These are phyloP conservation scores for Aspergillus candidus DNA, from an alignment of 2,329 filamentous ascomycete species.

Conservation along the genomic window DNA sequence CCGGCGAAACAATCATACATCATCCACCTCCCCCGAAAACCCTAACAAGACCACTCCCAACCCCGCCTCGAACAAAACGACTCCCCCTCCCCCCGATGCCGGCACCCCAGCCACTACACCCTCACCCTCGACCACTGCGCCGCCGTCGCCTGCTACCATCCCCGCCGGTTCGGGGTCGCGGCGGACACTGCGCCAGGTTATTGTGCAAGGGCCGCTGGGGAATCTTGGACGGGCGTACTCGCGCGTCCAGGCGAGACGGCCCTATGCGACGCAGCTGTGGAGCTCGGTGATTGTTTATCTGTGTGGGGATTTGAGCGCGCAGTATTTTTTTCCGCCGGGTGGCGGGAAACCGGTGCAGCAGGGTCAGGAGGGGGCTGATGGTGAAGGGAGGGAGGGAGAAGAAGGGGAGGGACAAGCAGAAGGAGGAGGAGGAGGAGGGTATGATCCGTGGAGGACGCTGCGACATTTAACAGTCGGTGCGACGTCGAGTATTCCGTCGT, in stretches of 20 bases:
- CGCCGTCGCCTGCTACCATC: conserved; percentile 12
- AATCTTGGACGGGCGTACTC: conserved; percentile 50
- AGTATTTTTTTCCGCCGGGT: conserved; percentile 52
- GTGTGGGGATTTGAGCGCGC: conserved; percentile 69
- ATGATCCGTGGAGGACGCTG: conserved; percentile 63
- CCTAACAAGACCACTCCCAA: conserved; percentile 4
- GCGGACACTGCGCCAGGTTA: conserved; percentile 22
- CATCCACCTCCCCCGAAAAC: conserved; percentile 4
- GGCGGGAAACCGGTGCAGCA: conserved; percentile 8
- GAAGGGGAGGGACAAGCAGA: conserved; percentile 16
- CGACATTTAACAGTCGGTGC: conserved; percentile 70
- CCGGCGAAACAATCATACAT: conserved; percentile 10
- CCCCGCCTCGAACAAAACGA: background rate
- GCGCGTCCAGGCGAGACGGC: conserved; percentile 62
- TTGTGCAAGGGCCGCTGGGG: conserved; percentile 29
- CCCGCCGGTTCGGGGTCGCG: conserved; percentile 13
- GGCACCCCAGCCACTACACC: conserved; percentile 9
- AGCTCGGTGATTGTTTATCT: conserved; percentile 74
- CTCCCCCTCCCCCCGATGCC: conserved; percentile 1
- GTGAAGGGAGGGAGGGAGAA: conserved; percentile 14
- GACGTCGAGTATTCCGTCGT: conserved; percentile 67
- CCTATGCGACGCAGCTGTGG: conserved; percentile 72
- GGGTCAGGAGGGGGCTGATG: conserved; percentile 19
- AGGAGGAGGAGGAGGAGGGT: conserved; percentile 45
- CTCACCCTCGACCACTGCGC: conserved; percentile 16